A percentile compares a stretch with the other conserved stretches of the same genome.
phyloP scores from a whole-genome alignment of 129 eudicot species.

The Saposhnikovia divaricata region DNA sequence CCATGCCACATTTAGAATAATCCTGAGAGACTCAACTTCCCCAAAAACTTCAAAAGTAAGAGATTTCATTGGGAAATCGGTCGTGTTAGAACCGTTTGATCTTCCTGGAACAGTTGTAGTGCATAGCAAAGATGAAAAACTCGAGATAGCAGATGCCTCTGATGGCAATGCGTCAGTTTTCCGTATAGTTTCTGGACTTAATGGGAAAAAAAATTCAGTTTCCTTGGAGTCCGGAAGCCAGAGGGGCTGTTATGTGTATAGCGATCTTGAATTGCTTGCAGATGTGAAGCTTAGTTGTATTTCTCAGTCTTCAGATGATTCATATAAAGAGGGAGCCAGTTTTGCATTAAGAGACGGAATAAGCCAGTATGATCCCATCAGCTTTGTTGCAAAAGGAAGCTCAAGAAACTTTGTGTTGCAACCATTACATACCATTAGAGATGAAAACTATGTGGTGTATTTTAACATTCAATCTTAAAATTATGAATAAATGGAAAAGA shows the following conservation, averaged over 20 bases:
- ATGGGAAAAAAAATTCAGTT: constrained; percentile 46
- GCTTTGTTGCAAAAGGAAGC: constrained; percentile 78
- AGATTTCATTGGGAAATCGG: constrained; percentile 35
- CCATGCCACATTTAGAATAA: constrained; percentile 66
- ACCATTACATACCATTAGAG: constrained; percentile 68
- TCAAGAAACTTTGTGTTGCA: constrained; percentile 47
- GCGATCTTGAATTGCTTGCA: constrained; percentile 14
- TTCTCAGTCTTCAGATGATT: constrained; percentile 23
- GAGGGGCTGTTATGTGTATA: constrained; percentile 56
- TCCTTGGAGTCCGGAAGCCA: constrained; percentile 49
- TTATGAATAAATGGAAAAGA: not conserved
- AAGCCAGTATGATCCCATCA: constrained; percentile 66
- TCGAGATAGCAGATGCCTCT: constrained; percentile 24
- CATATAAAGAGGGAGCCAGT: constrained; percentile 32
- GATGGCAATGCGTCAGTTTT: constrained; percentile 16
- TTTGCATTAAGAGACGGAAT: constrained; percentile 45
- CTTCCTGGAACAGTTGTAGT: constrained; percentile 60
- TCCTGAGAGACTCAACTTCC: constrained; percentile 13
- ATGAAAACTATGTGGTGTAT: constrained; percentile 78
- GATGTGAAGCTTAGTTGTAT: constrained; percentile 51
- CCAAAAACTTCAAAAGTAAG: not conserved
- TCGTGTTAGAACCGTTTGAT: constrained; percentile 71
- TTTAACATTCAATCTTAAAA: constrained; percentile 34
- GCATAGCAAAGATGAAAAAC: constrained; percentile 41
- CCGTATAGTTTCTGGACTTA: constrained; percentile 43